Conservation (phyloP, 2,329 filamentous ascomycete species). For the Thielaviopsis euricoi region DNA sequence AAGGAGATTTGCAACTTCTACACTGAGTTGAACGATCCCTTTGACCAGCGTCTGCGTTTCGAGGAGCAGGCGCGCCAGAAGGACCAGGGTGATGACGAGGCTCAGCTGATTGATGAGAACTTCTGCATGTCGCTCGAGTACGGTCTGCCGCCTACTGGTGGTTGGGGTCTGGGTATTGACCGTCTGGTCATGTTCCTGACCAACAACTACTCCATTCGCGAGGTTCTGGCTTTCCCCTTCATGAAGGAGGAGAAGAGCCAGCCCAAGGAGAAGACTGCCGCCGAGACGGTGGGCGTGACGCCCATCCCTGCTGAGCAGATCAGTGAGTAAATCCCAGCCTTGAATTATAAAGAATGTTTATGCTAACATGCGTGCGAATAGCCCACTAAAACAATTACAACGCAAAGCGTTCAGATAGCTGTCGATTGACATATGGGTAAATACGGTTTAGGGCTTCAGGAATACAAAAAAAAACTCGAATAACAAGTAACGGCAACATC, state of each 20-base stretch:
- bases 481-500: neutral
- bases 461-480: neutral
- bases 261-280: constrained; percentile 35
- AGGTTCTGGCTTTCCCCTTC: constrained; percentile 91
- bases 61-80: constrained; percentile 95
- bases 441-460: neutral
- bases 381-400: neutral
- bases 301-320: constrained; percentile 45
- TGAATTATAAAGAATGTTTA: neutral
- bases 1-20: constrained; percentile 79
- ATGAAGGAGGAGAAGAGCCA: constrained; percentile 67
- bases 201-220: constrained; percentile 84
- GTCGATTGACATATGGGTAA: neutral
- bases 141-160: constrained; percentile 81
- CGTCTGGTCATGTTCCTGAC: constrained; percentile 91
- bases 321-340: constrained; percentile 5
- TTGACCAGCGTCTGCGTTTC: constrained; percentile 70
- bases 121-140: constrained; percentile 85
- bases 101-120: constrained; percentile 87
- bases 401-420: neutral
- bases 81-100: constrained; percentile 92
- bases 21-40: constrained; percentile 85
- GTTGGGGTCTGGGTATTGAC: constrained; percentile 94
- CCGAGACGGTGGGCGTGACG: constrained; percentile 44
- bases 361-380: neutral